Evolutionary conservation across 208 protist genomes (phyloP), one percentile per base, ranked within the genome.

Genomic region (Leishmania amazonensis): DNA sequence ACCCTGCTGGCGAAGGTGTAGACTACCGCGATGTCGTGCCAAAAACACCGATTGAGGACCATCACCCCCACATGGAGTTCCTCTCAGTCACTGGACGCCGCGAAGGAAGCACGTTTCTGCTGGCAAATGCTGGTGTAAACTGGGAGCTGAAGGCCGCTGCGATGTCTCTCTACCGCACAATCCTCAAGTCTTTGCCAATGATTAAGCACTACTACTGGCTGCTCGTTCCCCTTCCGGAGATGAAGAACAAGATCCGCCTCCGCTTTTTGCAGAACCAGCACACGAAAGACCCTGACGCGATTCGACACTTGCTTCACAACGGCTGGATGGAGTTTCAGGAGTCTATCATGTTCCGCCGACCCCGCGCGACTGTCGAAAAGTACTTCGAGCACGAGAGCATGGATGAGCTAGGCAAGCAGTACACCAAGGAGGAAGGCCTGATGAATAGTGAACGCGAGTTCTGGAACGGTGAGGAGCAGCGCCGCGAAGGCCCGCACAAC

Each of bases 141-240:
- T 97, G 93, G 91, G 91, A 97, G 70, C 54, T 93, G 42, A 92
- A 94, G 72, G 67, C 86, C 2, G 90, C 94, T 6, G 91, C 91
- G 74, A 89, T 89, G 76, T 95, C 94, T 38, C 86, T 97, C 70
- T 97, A 97, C 84, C 92, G 91, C 21, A 87, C 90, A 49, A 95
- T 90, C 67, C 84, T 97, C n/a, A 95, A 96, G 64, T 81, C 88
- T 2, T 80, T 97, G 6, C 93, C 94, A 0, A 89, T 97, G 81
- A 81, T 96, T n/a, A 97, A 97, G 85, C 94, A 97, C 81, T 96
- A 90, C 78, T 97, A 96, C 86, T 96, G 89, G 88, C 90, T 97
- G 24, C 62, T 91, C 49, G 94, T 89, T 24, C 93, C 94, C 0
- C 87, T 97, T 45, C 90, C 90, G 40, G 81, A 95, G 31, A 96